These are phyloP conservation scores for Silene conica DNA, from an alignment of 148 eudicot genomes.

Conservation along the genomic window DNA sequence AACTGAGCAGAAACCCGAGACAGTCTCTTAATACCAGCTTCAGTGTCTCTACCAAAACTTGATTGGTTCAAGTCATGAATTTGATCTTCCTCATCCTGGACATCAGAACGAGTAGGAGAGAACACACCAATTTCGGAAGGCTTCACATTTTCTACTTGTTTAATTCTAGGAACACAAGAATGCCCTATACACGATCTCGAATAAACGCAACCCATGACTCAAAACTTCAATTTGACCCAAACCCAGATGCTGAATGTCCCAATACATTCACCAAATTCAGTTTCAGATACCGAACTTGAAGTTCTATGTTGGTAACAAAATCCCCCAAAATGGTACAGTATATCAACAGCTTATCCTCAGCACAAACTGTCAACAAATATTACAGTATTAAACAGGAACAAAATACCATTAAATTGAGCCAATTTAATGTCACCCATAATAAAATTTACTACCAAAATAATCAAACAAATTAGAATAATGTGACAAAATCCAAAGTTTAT, in stretches of 20 bases:
- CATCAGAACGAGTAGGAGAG: slow-evolving; percentile 59
- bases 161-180: slow-evolving; percentile 60
- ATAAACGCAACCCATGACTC: slow-evolving; percentile 94
- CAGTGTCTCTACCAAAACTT: slow-evolving; percentile 55
- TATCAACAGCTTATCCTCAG: slow-evolving; percentile 7
- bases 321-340: slow-evolving; percentile 11
- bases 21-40: slow-evolving; percentile 76
- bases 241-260: slow-evolving; percentile 33
- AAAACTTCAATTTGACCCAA: slow-evolving; percentile 24
- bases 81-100: slow-evolving; percentile 38
- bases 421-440: background rate
- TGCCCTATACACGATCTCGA: slow-evolving; percentile 89
- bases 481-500: slow-evolving; percentile 15
- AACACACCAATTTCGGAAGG: slow-evolving; percentile 48
- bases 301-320: slow-evolving; percentile 12
- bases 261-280: slow-evolving; percentile 37
- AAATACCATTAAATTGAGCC: slow-evolving; percentile 11
- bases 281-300: slow-evolving; percentile 15
- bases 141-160: slow-evolving; percentile 46
- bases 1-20: slow-evolving; percentile 89
- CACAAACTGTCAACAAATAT: slow-evolving; percentile 18
- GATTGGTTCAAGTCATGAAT: slow-evolving; percentile 43
- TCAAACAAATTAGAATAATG: slow-evolving; percentile 12
- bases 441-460: slow-evolving; percentile 5
- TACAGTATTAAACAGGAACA: background rate